Conservation (phyloP, 352 stramenopile species). For the Pythium scleroteichum region DNA sequence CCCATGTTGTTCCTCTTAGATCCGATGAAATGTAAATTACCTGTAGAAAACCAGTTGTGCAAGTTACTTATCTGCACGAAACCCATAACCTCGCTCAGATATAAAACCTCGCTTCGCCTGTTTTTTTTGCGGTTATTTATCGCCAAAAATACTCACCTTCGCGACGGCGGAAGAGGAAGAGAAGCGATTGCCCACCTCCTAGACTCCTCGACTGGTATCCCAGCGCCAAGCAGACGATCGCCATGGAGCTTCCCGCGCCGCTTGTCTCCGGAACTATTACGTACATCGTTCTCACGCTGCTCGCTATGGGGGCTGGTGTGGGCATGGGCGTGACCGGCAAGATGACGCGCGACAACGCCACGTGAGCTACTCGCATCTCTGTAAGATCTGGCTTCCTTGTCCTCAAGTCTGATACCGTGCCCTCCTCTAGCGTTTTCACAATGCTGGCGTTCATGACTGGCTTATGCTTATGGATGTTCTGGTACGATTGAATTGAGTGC, state of each 20-base stretch:
- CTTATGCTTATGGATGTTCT: constrained; percentile 89
- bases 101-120: constrained; percentile 12
- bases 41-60: no score
- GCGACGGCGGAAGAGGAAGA: not conserved
- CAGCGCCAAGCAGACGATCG: constrained; percentile 15
- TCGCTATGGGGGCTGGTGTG: constrained; percentile 76
- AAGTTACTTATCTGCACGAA: no score
- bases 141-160: constrained; percentile 16
- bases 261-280: constrained; percentile 83
- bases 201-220: not conserved
- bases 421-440: constrained; percentile 72
- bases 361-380: constrained; percentile 46
- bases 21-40: not conserved
- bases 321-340: constrained; percentile 80
- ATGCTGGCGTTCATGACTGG: constrained; percentile 81
- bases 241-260: constrained; percentile 77
- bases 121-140: constrained; percentile 26
- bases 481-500: constrained; percentile 37
- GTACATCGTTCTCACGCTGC: constrained; percentile 85
- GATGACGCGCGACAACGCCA: constrained; percentile 83
- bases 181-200: not conserved
- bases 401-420: constrained; percentile 7
- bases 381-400: not conserved
- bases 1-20: no score
- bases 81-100: not conserved